phyloP scores from a whole-genome alignment of 2,329 filamentous ascomycete species.

The Trichoderma polysporum region DNA sequence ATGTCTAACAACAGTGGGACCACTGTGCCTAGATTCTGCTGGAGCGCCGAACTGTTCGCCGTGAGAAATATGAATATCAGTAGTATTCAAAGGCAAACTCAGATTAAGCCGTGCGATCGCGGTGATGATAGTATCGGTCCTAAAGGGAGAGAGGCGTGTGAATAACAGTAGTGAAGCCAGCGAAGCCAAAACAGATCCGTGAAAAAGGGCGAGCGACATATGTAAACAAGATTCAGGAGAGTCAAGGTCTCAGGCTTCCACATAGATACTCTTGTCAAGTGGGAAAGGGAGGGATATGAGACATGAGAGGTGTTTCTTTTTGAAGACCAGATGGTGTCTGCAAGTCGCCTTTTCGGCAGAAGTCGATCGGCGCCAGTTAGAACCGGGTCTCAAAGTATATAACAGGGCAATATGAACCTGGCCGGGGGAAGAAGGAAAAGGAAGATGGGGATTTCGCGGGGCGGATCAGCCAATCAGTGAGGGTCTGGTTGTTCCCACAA shows the following conservation, averaged over 20 bases:
- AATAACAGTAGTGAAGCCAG: not conserved
- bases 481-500: slow-evolving; percentile 14
- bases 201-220: slow-evolving; percentile 27
- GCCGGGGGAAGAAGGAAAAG: slow-evolving; percentile 16
- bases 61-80: slow-evolving; percentile 29
- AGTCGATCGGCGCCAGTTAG: slow-evolving; percentile 21
- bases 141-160: not conserved
- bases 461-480: slow-evolving; percentile 15
- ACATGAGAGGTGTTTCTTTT: slow-evolving; percentile 37
- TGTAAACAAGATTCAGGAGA: slow-evolving; percentile 29
- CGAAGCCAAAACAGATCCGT: not conserved
- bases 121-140: not conserved
- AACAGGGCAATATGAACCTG: slow-evolving; percentile 17
- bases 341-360: slow-evolving; percentile 29
- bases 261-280: slow-evolving; percentile 25
- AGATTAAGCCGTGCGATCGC: not conserved
- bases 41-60: slow-evolving; percentile 25
- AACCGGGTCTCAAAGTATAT: slow-evolving; percentile 2
- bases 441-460: not conserved
- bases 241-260: slow-evolving; percentile 33
- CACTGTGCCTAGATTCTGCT: slow-evolving; percentile 23
- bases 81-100: slow-evolving; percentile 8
- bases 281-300: slow-evolving; percentile 28
- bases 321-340: slow-evolving; percentile 35
- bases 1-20: slow-evolving; percentile 13